A percentile compares a stretch with the other conserved stretches of the same genome.
phyloP scores from a whole-genome alignment of 305 asterid species.

The Fraxinus platypoda region DNA sequence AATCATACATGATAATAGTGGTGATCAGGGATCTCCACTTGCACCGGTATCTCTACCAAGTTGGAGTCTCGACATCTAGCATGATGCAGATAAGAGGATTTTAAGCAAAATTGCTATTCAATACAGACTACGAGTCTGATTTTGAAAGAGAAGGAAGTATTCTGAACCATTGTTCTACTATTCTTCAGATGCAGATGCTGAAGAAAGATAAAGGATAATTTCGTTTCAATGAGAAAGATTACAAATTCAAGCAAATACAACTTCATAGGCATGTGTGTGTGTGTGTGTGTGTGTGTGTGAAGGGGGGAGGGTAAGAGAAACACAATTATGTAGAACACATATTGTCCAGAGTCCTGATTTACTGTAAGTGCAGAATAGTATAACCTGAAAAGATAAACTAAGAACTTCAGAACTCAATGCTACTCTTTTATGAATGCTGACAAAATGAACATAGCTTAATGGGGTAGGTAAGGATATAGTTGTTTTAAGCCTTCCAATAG shows the following conservation, averaged over 20 bases:
- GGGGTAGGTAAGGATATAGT: not conserved
- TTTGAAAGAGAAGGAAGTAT: conserved; percentile 14
- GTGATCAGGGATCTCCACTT: conserved; percentile 79
- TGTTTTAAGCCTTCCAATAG: not conserved
- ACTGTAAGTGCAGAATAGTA: not conserved
- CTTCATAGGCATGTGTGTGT: not conserved
- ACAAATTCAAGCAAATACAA: not conserved
- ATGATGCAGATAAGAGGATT: conserved; percentile 17
- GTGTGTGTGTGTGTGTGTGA: not conserved
- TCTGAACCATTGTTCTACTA: not conserved
- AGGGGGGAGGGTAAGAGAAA: not conserved
- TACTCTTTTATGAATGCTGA: not conserved
- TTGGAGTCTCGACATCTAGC: conserved; percentile 78
- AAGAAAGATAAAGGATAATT: not conserved
- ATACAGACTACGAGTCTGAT: conserved; percentile 8
- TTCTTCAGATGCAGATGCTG: not conserved
- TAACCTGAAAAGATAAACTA: not conserved
- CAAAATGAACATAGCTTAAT: not conserved
- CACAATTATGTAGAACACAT: not conserved
- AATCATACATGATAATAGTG: conserved; percentile 79
- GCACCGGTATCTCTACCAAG: conserved; percentile 83
- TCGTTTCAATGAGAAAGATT: not conserved
- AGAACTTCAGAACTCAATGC: not conserved
- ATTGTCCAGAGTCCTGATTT: not conserved
- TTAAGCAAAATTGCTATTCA: conserved; percentile 15